Evolutionary conservation across 257 asterid genomes (phyloP).

Genomic region (Lantana camara): DNA sequence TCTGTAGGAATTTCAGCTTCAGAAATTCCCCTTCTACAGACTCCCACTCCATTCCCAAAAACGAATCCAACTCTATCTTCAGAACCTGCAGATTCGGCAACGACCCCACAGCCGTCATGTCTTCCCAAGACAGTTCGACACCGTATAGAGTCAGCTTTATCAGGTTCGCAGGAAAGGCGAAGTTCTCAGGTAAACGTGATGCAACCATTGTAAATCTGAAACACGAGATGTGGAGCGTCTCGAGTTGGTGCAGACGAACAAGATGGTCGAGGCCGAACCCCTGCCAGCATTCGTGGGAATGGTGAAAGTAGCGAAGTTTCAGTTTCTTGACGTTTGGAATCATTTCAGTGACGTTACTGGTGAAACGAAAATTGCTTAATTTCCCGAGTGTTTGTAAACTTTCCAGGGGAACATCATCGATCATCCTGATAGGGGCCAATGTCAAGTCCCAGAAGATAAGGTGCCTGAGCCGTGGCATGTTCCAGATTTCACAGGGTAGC

Average conservation of each 20-base stretch:
- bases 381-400: background rate
- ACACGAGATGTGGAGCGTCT: background rate
- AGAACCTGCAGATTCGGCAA: too few species aligned
- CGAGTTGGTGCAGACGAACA: background rate
- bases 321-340: background rate
- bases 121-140: background rate
- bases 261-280: background rate
- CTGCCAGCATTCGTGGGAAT: background rate
- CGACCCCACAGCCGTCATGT: background rate
- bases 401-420: background rate
- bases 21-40: background rate
- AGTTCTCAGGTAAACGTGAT: background rate
- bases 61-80: background rate
- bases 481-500: background rate
- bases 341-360: background rate
- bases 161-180: background rate
- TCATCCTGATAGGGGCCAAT: background rate
- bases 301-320: background rate
- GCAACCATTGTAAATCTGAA: too few species aligned
- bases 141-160: background rate
- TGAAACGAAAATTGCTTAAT: background rate
- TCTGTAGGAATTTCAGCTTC: background rate
- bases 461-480: slow-evolving; percentile 3
- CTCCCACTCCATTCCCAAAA: background rate
- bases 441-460: background rate